phyloP scores from a whole-genome alignment of 352 stramenopile species.

The Phytophthora crassamura region DNA sequence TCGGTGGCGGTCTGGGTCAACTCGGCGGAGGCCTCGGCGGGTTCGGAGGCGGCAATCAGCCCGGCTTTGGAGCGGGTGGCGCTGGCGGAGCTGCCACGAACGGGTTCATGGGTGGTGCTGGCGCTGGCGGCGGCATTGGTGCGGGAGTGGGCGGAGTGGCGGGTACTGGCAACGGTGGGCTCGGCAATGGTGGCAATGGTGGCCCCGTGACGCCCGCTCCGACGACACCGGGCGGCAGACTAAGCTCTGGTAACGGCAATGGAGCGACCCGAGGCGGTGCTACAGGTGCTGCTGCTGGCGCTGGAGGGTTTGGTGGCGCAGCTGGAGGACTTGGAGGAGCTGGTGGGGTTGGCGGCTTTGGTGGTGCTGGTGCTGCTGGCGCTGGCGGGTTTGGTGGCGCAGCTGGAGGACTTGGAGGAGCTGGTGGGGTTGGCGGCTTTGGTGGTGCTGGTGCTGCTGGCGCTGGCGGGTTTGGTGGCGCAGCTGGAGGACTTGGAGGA shows the following conservation, averaged over 20 bases:
- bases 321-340: neutral
- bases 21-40: neutral
- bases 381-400: too few relatives aligned
- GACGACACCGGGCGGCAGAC: conserved; percentile 17
- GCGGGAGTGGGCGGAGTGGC: neutral
- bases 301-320: conserved; percentile 1
- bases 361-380: conserved; percentile 7
- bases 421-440: too few relatives aligned
- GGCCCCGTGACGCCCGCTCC: conserved; percentile 27
- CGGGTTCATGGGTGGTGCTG: conserved; percentile 1
- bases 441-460: too few relatives aligned
- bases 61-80: neutral
- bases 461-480: too few relatives aligned
- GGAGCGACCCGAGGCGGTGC: neutral
- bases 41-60: neutral
- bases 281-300: neutral
- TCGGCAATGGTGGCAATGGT: neutral
- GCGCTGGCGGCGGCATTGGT: neutral
- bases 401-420: too few relatives aligned
- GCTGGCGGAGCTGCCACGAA: neutral
- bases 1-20: neutral
- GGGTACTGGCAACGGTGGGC: neutral
- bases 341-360: neutral
- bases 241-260: conserved; percentile 4
- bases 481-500: neutral